Evolutionary conservation across 2,329 filamentous ascomycete species (phyloP), one percentile per base, ranked within the genome.

Genomic region (Exophiala sp.): DNA sequence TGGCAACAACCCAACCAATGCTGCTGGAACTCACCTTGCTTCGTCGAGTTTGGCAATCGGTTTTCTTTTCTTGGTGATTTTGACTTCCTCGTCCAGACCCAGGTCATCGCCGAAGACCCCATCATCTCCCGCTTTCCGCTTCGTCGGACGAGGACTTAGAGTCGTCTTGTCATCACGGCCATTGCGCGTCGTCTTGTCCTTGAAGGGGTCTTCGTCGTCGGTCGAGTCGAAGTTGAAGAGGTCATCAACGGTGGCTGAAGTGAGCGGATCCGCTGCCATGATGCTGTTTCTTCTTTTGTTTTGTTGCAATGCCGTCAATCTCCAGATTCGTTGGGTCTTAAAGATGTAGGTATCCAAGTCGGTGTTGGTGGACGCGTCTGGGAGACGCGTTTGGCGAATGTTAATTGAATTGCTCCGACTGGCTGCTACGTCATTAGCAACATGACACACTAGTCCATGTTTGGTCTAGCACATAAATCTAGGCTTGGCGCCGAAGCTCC

Each of bases 41-140:
- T 95, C 88, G 63, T 98, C 90, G 21, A 98, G 77, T 66, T 96
- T 98, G 2, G 91, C 85, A 48, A 82, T 76, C 1, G 89, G 88
- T 55, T 82, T 78, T 29, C 82, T 78, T 61, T 85, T 85, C 69
- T 88, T 95, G 34, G 79, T 80, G 3, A 96, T 77, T 48, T 87
- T 83, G 46, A 98, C 79, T 62, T 95, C 88, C 63, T 94, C 82
- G 58, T 97, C 90, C 49, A 96, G 81, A 39, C 90, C 89, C 2
- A 95, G 70, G 1, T 75, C 75, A 7, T 73, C 75, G 22, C 76
- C 74, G 58, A 78, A 77, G 55, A 73, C 76, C 52, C 67, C 64
- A 27, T 65, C 21, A 18, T 71, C 65, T 46, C 66, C 71, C 16
- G 70, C 72, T n/a, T 75, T 71, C 19, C 70, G 66, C 52, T 79